phyloP scores from a whole-genome alignment of 345 rosid species.

The Brassica nigra region DNA sequence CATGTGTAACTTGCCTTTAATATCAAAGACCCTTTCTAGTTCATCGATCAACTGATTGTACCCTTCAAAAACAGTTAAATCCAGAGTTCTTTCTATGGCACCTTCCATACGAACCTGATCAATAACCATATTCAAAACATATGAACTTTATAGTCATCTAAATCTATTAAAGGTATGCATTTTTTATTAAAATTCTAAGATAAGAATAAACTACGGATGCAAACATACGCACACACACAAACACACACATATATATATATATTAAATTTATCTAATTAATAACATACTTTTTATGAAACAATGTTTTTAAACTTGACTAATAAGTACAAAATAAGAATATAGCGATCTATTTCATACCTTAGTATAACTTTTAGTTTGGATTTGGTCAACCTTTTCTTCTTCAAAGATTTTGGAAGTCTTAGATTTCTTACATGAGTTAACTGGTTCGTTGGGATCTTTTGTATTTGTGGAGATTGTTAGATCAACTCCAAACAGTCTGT shows the following conservation, averaged over 20 bases:
- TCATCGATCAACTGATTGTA: not conserved
- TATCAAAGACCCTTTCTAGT: not conserved
- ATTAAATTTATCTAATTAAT: too few relatives aligned
- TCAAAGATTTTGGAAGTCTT: not conserved
- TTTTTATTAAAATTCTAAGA: not conserved
- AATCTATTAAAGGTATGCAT: too few relatives aligned
- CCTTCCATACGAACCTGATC: not conserved
- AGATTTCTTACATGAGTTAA: not conserved
- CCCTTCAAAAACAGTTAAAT: not conserved
- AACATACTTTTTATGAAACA: too few relatives aligned
- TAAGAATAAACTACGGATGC: too few relatives aligned
- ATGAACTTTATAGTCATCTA: not conserved
- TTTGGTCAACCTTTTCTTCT: not conserved
- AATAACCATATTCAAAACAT: not conserved
- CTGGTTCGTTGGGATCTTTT: not conserved
- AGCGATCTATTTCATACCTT: too few relatives aligned
- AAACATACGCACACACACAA: not conserved
- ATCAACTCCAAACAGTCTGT: not conserved
- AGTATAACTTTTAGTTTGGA: too few relatives aligned
- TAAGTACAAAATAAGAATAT: too few relatives aligned
- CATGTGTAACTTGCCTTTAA: not conserved
- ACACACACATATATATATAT: too few relatives aligned
- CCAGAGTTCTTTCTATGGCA: not conserved
- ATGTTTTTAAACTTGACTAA: too few relatives aligned
- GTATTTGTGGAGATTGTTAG: not conserved